Percentiles rank a stretch among this genome's conserved stretches.
phyloP scores from a whole-genome alignment of 2,329 filamentous ascomycete species.

The Cordyceps militaris region DNA sequence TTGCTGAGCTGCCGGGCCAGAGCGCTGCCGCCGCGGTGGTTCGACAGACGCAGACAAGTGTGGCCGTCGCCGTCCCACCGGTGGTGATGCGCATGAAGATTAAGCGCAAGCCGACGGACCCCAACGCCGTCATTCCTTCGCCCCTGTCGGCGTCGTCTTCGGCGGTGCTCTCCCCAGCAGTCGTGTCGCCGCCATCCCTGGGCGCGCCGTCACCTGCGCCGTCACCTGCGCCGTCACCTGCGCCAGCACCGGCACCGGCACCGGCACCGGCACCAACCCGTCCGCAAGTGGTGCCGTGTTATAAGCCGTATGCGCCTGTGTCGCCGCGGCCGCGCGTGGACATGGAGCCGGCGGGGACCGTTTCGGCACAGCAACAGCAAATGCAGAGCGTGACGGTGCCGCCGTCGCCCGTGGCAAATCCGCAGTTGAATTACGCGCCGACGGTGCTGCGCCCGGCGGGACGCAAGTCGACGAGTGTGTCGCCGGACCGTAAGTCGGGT shows the following conservation, averaged over 20 bases:
- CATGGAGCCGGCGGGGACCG: not conserved
- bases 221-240: not conserved
- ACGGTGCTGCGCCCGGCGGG: slow-evolving; percentile 6
- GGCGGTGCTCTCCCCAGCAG: not conserved
- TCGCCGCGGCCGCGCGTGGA: not conserved
- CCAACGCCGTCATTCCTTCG: not conserved
- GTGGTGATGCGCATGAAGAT: slow-evolving; percentile 16
- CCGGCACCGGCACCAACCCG: not conserved
- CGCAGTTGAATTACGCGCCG: slow-evolving; percentile 1
- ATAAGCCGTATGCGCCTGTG: slow-evolving; percentile 1
- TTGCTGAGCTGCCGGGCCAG: slow-evolving; percentile 34
- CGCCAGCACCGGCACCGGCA: not conserved
- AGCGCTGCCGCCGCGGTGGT: slow-evolving; percentile 20
- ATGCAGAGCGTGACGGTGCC: not conserved
- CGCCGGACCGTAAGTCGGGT: slow-evolving; percentile 1
- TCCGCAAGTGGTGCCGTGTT: not conserved
- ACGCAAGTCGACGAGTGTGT: slow-evolving; percentile 5
- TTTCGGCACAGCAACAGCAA: not conserved
- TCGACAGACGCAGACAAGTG: not conserved
- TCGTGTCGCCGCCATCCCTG: not conserved
- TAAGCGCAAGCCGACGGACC: not conserved
- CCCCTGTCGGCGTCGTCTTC: not conserved
- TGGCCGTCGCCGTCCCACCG: slow-evolving; percentile 14
- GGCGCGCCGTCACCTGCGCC: not conserved
- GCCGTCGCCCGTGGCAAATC: not conserved